Conservation (phyloP, 179 eudicot genomes). For the Pouteria campechiana region DNA sequence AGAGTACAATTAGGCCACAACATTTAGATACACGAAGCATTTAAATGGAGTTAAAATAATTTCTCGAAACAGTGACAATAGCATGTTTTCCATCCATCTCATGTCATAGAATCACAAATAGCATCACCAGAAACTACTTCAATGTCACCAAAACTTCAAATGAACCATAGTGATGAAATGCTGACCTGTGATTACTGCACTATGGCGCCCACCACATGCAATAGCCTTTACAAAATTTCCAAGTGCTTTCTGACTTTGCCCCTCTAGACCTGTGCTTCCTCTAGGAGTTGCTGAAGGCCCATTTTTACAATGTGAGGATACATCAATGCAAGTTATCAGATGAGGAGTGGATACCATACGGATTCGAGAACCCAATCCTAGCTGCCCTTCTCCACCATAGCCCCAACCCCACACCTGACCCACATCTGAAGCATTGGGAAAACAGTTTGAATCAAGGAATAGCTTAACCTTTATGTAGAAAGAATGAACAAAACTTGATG, state of each 20-base stretch:
- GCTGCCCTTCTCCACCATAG: slow-evolving; percentile 98
- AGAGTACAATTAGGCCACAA: no score
- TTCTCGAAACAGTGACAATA: no score
- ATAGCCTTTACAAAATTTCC: slow-evolving; percentile 80
- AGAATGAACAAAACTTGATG: no score
- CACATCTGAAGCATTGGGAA: slow-evolving; percentile 64
- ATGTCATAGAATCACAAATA: no score
- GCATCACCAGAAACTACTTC: no score
- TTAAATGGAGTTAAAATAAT: no score
- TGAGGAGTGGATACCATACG: slow-evolving; percentile 97
- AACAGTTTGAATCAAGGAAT: slow-evolving; percentile 26
- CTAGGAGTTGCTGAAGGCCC: slow-evolving; percentile 31
- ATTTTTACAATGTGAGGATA: slow-evolving; percentile 44
- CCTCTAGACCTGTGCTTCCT: slow-evolving; percentile 37
- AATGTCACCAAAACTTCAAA: no score
- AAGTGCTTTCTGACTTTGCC: slow-evolving; percentile 57
- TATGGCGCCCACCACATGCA: slow-evolving; percentile 96
- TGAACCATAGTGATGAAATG: no score
- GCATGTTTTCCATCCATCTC: no score
- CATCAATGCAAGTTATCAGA: slow-evolving; percentile 78
- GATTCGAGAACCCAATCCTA: slow-evolving; percentile 85
- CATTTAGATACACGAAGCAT: no score
- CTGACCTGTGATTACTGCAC: slow-evolving; percentile 91
- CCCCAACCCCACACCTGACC: slow-evolving; percentile 99
- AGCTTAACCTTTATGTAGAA: no score